These are phyloP conservation scores for Inonotus obliquus DNA, from an alignment of 1,284 basidiomycete genomes.

Conservation along the genomic window DNA sequence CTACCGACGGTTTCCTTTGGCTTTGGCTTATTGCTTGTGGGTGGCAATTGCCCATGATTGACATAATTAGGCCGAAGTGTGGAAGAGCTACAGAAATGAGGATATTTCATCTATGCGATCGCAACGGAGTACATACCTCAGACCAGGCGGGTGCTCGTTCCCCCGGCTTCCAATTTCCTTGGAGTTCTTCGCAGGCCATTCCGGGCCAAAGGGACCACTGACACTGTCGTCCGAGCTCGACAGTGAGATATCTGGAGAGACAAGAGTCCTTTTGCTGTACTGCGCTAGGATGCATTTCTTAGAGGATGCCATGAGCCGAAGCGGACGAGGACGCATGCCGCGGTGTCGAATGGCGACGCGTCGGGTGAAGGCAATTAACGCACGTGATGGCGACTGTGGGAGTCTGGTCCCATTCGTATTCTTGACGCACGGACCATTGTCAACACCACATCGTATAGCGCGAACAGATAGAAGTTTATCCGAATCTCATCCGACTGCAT, in stretches of 20 bases:
- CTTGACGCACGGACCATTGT: not conserved
- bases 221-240: not conserved
- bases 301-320: not conserved
- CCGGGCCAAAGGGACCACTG: conserved; percentile 3
- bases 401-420: not conserved
- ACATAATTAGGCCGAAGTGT: not conserved
- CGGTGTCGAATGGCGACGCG: not conserved
- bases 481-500: too few relatives aligned
- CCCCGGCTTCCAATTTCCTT: too few relatives aligned
- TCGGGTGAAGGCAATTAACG: not conserved
- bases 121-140: too few relatives aligned
- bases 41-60: not conserved
- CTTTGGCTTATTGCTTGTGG: not conserved
- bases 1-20: not conserved
- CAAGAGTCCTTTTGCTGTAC: not conserved
- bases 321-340: not conserved
- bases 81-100: too few relatives aligned
- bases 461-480: too few relatives aligned
- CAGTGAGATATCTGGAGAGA: not conserved
- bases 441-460: too few relatives aligned
- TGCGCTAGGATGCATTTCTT: not conserved
- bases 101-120: too few relatives aligned
- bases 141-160: too few relatives aligned
- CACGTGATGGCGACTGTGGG: not conserved
- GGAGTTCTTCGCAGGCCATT: conserved; percentile 2